Percentiles rank a stretch among this genome's conserved stretches.
Evolutionary conservation across 1,284 basidiomycete genomes (phyloP).

Genomic region (Moniliella sp.): DNA sequence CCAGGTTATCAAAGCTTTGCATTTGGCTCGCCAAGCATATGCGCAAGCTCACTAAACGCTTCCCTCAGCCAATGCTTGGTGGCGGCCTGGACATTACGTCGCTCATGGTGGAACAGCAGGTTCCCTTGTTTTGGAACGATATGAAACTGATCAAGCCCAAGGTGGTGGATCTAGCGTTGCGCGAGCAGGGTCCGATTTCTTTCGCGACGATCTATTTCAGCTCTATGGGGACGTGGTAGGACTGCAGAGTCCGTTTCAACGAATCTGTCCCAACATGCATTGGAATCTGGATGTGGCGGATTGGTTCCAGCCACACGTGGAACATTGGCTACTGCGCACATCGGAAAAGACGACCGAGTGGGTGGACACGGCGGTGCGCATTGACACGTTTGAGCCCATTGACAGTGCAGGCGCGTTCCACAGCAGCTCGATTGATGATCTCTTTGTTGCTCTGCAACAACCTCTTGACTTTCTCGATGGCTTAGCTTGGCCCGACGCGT

Average conservation of each 20-base stretch:
- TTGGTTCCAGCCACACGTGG: slow-evolving; percentile 72
- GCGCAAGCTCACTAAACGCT: background rate
- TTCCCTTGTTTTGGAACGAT: slow-evolving; percentile 56
- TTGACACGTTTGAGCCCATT: slow-evolving; percentile 40
- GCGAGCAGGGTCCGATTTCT: slow-evolving; percentile 11
- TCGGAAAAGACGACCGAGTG: slow-evolving; percentile 69
- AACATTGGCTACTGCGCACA: slow-evolving; percentile 70
- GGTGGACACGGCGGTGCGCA: slow-evolving; percentile 41
- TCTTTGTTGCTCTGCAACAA: slow-evolving; percentile 73
- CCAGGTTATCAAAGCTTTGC: slow-evolving; percentile 52
- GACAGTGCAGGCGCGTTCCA: slow-evolving; percentile 43
- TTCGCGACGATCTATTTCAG: slow-evolving; percentile 53
- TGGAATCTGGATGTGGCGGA: slow-evolving; percentile 11
- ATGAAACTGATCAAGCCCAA: slow-evolving; percentile 36
- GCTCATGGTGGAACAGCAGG: slow-evolving; percentile 49
- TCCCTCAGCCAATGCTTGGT: background rate
- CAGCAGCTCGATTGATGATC: slow-evolving; percentile 81
- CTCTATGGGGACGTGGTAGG: slow-evolving; percentile 57
- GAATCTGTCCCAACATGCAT: slow-evolving; percentile 47
- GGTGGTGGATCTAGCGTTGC: slow-evolving; percentile 15
- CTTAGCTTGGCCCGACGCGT: slow-evolving; percentile 72
- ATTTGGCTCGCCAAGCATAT: slow-evolving; percentile 58
- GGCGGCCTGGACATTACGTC: slow-evolving; percentile 43
- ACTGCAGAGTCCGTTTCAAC: slow-evolving; percentile 53
- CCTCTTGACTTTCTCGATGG: slow-evolving; percentile 70